A percentile compares a stretch with the other conserved stretches of the same genome.
Conservation (phyloP, 192 early-diverging fungal genomes). For the Coemansia pectinata region DNA sequence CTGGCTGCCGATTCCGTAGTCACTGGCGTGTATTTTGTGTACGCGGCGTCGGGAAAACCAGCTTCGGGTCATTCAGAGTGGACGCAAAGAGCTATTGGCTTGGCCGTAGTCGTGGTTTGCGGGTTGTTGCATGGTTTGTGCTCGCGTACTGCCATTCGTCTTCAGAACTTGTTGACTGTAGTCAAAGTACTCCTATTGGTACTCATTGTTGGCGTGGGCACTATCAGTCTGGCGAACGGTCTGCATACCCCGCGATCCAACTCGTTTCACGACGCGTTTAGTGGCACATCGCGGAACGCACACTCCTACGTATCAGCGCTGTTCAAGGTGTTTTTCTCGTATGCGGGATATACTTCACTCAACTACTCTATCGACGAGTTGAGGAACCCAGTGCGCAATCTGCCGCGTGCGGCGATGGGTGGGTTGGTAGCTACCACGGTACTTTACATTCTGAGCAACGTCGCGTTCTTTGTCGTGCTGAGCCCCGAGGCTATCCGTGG, state of each 20-base stretch:
- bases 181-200: constrained; percentile 52
- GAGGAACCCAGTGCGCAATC: constrained; percentile 57
- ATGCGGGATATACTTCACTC: constrained; percentile 60
- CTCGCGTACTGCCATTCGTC: constrained; percentile 27
- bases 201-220: constrained; percentile 45
- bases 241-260: not conserved
- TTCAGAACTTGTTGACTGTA: constrained; percentile 43
- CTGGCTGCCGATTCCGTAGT: constrained; percentile 51
- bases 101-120: constrained; percentile 30
- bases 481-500: constrained; percentile 31
- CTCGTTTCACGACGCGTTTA: constrained; percentile 17
- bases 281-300: constrained; percentile 26
- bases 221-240: not conserved
- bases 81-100: constrained; percentile 41
- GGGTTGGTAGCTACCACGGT: constrained; percentile 55
- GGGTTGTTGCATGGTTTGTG: constrained; percentile 29
- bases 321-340: constrained; percentile 59
- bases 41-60: constrained; percentile 26
- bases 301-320: constrained; percentile 47
- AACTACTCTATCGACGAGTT: constrained; percentile 66
- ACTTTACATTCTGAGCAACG: constrained; percentile 60
- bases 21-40: constrained; percentile 47
- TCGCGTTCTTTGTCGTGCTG: constrained; percentile 59
- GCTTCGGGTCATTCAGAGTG: constrained; percentile 28
- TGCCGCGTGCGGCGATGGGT: constrained; percentile 58